phyloP scores from a whole-genome alignment of 2,329 filamentous ascomycete genomes.

The Fusarium scirpi region DNA sequence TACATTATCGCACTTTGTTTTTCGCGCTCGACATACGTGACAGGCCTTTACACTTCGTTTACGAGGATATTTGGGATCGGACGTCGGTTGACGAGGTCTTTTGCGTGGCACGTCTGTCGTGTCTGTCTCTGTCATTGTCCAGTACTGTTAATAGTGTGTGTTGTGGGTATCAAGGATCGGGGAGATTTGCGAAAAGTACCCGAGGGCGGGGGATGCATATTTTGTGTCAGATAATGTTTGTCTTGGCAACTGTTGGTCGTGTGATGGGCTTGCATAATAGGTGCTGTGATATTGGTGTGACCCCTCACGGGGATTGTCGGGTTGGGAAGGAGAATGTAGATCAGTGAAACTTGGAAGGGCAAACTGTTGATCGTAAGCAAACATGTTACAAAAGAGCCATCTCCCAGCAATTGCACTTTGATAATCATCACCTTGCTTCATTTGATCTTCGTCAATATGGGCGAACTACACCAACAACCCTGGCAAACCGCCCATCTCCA shows the following conservation, averaged over 20 bases:
- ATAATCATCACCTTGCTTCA: not conserved
- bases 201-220: conserved; percentile 9
- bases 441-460: conserved; percentile 7
- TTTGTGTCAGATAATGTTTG: not conserved
- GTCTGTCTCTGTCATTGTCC: not conserved
- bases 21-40: conserved; percentile 52
- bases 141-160: too few species aligned
- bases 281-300: conserved; percentile 9
- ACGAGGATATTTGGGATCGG: conserved; percentile 44
- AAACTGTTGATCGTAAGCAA: not conserved
- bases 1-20: conserved; percentile 55
- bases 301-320: conserved; percentile 41
- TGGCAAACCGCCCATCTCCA: conserved; percentile 18
- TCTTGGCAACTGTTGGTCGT: conserved; percentile 17
- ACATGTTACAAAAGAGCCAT: conserved; percentile 5
- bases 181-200: conserved; percentile 29
- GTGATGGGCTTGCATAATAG: conserved; percentile 10
- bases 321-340: conserved; percentile 1
- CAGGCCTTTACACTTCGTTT: conserved; percentile 53
- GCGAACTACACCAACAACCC: conserved; percentile 7
- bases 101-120: conserved; percentile 20
- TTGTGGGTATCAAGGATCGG: conserved; percentile 19
- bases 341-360: not conserved
- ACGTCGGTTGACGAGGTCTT: conserved; percentile 26
- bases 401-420: not conserved